Evolutionary conservation across 116 monocot species (phyloP), one percentile per base, ranked within the genome.

Genomic region (Zostera marina): DNA sequence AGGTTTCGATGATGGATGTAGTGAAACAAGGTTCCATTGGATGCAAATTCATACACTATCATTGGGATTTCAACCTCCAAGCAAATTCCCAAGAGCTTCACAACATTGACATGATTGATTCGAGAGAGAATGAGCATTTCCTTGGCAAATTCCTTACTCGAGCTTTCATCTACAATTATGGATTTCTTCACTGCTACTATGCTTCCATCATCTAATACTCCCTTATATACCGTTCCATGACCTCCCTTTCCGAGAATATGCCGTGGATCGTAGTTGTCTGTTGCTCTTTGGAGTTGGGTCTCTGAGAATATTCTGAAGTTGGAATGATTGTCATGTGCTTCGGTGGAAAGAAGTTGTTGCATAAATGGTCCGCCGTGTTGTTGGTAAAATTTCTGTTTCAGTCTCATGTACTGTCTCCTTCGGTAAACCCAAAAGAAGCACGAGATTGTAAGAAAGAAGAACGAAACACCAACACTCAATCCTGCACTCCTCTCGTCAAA

Each of bases 151-250:
- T 74, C 69, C 40, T 71, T 58, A 21, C 58, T 74, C 23, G 61
- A 67, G 46, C 11, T 63, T 22, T 71, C 60, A 41, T 79, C 79
- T 19, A 79, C 64, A 14, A 68, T 53, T 24, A 64, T 74, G 2
- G 79, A 70, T 48, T 58, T 74, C 62, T 79, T 79, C 21, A 79
- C 68, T 3, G 79, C 79, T 4, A 74, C 74, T 0, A 9, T 38
- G 9, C 23, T 54, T 42, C 40, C 52, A 53, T 74, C 79, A 0
- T 53, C 61, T 3, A 79, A 48, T 11, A 55, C 41, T 25, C 74
- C 79, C 49, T 57, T 67, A 68, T 79, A 79, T 6, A 79, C 79
- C 0, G 54, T 71, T 6, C 79, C 79, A 26, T 64, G 52, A 4
- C 74, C 74, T 3, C 74, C 74, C 41, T 40, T 48, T 19, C 68